Evolutionary conservation across 1,284 basidiomycete genomes (phyloP), one percentile per base, ranked within the genome.

Genomic region (Ceratorhiza oryzae-sativae): DNA sequence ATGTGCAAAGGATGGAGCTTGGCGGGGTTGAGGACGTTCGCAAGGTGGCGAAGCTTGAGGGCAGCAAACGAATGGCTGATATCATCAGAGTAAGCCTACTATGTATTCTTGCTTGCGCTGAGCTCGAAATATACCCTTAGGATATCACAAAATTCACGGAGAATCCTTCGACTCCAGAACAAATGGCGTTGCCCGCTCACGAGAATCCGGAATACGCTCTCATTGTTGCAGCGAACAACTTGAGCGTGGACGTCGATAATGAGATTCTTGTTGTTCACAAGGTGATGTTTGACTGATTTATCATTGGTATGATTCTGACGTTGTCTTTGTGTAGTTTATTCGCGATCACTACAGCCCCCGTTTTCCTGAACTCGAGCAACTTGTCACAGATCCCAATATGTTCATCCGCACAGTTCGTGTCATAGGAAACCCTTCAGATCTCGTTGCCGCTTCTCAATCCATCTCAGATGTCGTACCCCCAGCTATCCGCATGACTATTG

Each of bases 211-310:
- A 99, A 81, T 99, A 99, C 82, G 89, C 91, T 73, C 85, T 99
- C 73, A 98, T 99, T 77, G 97, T 99, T 1, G 90, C 94, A 76
- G 94, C 97, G 13, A 99, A 99, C 84, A 99, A 99, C 82, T 84
- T 98, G 73, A 95, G 95, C 0, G 97, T 99, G 20, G 97, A 99
- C 77, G 90, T 99, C 0, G 97, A 99, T 81, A 99, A 99, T 77
- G 97, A 99, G 81, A 94, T 98, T 72, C 85, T 99, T 72, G 85
- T 99, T 30, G 96, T 98, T 0, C 95, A 99, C 84, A 99, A 99
- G 86, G 93, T 88, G 77, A 74, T 78, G 36, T 41, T 15, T 3
- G 15, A 13, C 8, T 36, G n/a, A 2, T 45, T 72, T 73, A 71
- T 58, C 65, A 63, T 13, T 25, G 36, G 13, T 56, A 20, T 53